Evolutionary conservation across 768 basidiomycete genomes (phyloP).

Genomic region (Rhodotorula kratochvilovae): DNA sequence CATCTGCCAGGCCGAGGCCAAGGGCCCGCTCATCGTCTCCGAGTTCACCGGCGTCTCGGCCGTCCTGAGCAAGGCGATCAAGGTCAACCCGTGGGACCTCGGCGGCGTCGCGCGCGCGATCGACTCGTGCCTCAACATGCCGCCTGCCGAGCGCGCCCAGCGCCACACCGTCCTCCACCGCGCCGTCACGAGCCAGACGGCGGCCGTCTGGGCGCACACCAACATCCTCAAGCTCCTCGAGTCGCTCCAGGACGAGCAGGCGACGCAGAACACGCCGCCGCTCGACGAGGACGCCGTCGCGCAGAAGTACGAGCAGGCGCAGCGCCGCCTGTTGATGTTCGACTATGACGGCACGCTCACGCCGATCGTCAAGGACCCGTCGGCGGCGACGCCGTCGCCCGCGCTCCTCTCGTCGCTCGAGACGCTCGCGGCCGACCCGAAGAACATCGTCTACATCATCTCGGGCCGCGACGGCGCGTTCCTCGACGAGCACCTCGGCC

Average conservation of each 20-base stretch:
- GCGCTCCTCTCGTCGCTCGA: slow-evolving; percentile 69
- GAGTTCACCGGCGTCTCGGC: slow-evolving; percentile 98
- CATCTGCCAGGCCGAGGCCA: slow-evolving; percentile 83
- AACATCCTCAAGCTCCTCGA: slow-evolving; percentile 81
- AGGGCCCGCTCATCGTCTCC: slow-evolving; percentile 76
- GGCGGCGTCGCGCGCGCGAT: slow-evolving; percentile 78
- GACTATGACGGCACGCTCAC: slow-evolving; percentile 97
- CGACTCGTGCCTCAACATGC: slow-evolving; percentile 79
- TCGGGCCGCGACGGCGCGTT: slow-evolving; percentile 91
- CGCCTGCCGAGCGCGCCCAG: slow-evolving; percentile 63
- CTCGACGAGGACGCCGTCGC: slow-evolving; percentile 63
- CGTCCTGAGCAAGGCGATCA: slow-evolving; percentile 79
- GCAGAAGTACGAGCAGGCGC: slow-evolving; percentile 61
- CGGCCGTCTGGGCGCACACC: slow-evolving; percentile 88
- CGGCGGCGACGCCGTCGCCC: slow-evolving; percentile 74
- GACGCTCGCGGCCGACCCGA: slow-evolving; percentile 68
- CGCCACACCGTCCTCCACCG: slow-evolving; percentile 74
- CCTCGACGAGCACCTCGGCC: slow-evolving; percentile 84
- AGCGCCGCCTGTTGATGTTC: slow-evolving; percentile 83
- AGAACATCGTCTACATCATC: slow-evolving; percentile 93
- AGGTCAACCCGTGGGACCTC: slow-evolving; percentile 95
- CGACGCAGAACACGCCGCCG: slow-evolving; percentile 77
- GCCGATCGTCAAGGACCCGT: slow-evolving; percentile 90
- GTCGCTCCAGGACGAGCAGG: slow-evolving; percentile 70
- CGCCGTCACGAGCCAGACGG: slow-evolving; percentile 84